These are phyloP conservation scores for Heterobasidion occidentale DNA, from an alignment of 1,284 basidiomycete species.

Conservation along the genomic window DNA sequence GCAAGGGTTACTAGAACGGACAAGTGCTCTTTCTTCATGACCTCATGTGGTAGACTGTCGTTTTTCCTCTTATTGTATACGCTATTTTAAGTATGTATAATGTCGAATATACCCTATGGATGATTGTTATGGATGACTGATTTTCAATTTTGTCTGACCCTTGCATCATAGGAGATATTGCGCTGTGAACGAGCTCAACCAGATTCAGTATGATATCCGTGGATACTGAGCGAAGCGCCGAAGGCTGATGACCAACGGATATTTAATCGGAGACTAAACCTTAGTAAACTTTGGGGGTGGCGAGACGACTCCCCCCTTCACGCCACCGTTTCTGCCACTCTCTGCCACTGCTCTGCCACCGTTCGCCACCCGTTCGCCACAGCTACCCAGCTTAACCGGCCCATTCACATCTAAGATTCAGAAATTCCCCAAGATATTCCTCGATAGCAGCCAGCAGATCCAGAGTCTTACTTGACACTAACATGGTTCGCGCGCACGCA, in stretches of 20 bases:
- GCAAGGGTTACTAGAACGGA: slow-evolving; percentile 58
- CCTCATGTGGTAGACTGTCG: too few relatives aligned
- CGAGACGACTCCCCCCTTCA: background rate
- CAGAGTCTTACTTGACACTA: too few relatives aligned
- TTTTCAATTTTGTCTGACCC: too few relatives aligned
- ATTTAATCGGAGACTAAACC: background rate
- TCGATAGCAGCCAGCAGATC: too few relatives aligned
- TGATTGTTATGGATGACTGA: background rate
- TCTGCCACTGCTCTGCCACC: slow-evolving; percentile 14
- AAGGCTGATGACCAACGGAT: background rate
- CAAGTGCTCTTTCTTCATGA: slow-evolving; percentile 22
- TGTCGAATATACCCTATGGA: background rate
- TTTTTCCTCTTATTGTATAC: background rate
- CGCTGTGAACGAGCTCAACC: too few relatives aligned
- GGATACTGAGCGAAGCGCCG: too few relatives aligned
- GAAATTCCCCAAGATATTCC: too few relatives aligned
- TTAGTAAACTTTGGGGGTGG: background rate
- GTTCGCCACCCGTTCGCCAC: slow-evolving; percentile 10
- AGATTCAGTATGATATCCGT: too few relatives aligned
- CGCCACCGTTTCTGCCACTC: slow-evolving; percentile 13
- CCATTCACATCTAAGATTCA: background rate
- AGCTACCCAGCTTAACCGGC: slow-evolving; percentile 1
- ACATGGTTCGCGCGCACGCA: slow-evolving; percentile 22
- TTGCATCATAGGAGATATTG: too few relatives aligned
- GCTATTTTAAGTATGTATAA: background rate